Percentiles rank a stretch among this genome's conserved stretches.
phyloP scores from a whole-genome alignment of 768 basidiomycete genomes.

The Tricholoma hemisulphureum region DNA sequence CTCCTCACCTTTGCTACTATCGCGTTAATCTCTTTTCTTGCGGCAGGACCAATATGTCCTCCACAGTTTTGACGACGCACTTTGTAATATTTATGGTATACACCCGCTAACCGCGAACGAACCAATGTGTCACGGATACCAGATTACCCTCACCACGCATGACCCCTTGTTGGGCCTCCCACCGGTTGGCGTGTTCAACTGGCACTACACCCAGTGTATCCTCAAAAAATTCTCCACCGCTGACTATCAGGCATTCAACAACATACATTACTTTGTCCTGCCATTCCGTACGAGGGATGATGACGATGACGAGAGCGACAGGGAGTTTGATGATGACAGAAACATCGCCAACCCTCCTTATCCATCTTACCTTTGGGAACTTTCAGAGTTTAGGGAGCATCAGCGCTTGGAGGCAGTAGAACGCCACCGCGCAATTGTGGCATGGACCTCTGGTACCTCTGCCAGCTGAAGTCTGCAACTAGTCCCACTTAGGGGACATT shows the following conservation, averaged over 20 bases:
- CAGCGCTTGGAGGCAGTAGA: slow-evolving; percentile 15
- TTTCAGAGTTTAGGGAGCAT: slow-evolving; percentile 15
- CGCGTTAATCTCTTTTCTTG: background rate
- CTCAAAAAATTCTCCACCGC: slow-evolving; percentile 17
- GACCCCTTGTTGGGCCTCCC: slow-evolving; percentile 13
- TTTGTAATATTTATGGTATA: too few relatives aligned
- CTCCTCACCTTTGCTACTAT: slow-evolving; percentile 3
- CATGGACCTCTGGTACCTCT: background rate
- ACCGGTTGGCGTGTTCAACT: slow-evolving; percentile 6
- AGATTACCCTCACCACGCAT: slow-evolving; percentile 10
- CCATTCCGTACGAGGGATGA: slow-evolving; percentile 15
- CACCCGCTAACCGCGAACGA: background rate
- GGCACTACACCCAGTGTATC: slow-evolving; percentile 21
- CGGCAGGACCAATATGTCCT: background rate
- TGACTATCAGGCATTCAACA: slow-evolving; percentile 12
- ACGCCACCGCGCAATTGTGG: background rate
- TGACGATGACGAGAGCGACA: slow-evolving; percentile 13
- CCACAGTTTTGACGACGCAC: background rate
- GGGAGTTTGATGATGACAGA: slow-evolving; percentile 18
- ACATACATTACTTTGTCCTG: slow-evolving; percentile 8
- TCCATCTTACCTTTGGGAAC: slow-evolving; percentile 20
- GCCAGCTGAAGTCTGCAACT: background rate
- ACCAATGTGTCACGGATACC: slow-evolving; percentile 13
- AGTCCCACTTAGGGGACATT: too few relatives aligned
- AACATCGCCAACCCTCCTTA: slow-evolving; percentile 20